Base-by-base conservation (phyloP, 2,329 filamentous ascomycete genomes). In the Pyrenophora tritici-repentis region DNA sequence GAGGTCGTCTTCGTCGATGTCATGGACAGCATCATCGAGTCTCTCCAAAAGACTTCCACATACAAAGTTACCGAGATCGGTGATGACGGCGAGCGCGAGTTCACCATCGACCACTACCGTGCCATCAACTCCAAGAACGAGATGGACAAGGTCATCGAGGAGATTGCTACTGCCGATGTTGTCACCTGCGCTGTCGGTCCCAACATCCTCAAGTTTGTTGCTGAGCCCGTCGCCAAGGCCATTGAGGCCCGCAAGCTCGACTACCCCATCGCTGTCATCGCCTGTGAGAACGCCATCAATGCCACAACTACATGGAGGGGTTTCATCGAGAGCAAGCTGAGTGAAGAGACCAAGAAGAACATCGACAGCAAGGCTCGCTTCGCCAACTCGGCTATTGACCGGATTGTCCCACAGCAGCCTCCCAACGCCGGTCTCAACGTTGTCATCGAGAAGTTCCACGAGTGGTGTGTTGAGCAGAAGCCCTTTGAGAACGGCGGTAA, bases 1-100 rank as follows among this genome's bases (percentile, higher is more conserved):
- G 90, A 97, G 72, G 93, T 99, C 68, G 82, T 97, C 79, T 97
- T 99, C 71, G 88, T 95, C 65, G 94, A 99, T 81, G 92, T 99
- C 62, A 87, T 91, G 78, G 91, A 93, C 73, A 78, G 78, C 55
- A 80, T 97, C 57, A 94, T 97, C 73, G 81, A 93, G 66, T 77
- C 83, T 45, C 84, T 99, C 63, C 91, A 97, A 73, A 77, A 81
- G 16, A 83, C 84, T 41, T 81, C 86, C 48, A 88, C 85, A 12
- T 99, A 97, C 83, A 86, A 88, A 59, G 93, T 99, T 72, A 95
- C 93, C 53, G 92, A 97, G 78, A 91, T 97, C 65, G 91, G 91
- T 61, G 82, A 86, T 42, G 88, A 95, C 53, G 91, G 90, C 64
- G 91, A 91, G 67, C 83, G 82, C 49, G 86, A 86, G 67, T 91